Percentiles rank a stretch among this genome's conserved stretches.
These are phyloP conservation scores for Ceraceosorus guamensis DNA, from an alignment of 1,284 basidiomycete species.

Conservation along the genomic window DNA sequence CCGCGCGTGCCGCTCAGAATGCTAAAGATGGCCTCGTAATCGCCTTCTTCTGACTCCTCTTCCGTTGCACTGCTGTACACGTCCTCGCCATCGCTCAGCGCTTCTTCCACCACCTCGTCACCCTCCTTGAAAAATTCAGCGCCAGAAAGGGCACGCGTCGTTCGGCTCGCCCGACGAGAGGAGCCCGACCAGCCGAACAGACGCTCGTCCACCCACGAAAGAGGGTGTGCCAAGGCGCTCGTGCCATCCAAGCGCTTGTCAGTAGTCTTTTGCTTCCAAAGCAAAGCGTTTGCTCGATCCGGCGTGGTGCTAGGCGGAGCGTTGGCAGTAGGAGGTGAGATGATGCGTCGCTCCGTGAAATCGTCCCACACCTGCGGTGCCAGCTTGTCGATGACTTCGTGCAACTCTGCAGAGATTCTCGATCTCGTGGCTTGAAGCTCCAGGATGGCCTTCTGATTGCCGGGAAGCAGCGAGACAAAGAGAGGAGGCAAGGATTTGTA, in stretches of 20 bases:
- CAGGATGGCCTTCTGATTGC: conserved; percentile 77
- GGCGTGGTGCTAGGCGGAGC: conserved; percentile 28
- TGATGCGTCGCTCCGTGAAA: conserved; percentile 40
- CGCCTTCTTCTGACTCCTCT: conserved; percentile 36
- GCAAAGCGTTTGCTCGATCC: conserved; percentile 17
- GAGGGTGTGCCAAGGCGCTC: conserved; percentile 37
- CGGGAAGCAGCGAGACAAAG: conserved; percentile 80
- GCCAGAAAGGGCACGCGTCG: conserved; percentile 14
- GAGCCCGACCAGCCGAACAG: conserved; percentile 70
- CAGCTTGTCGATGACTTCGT: conserved; percentile 75
- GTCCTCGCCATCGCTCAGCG: conserved; percentile 18
- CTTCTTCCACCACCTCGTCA: conserved; percentile 14
- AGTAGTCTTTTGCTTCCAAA: conserved; percentile 27
- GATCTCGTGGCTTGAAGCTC: conserved; percentile 72
- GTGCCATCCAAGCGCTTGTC: not conserved
- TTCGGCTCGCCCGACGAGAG: conserved; percentile 9
- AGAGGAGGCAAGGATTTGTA: conserved; percentile 93
- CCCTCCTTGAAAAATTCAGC: conserved; percentile 11
- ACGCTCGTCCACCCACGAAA: conserved; percentile 76
- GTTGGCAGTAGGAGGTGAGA: conserved; percentile 19
- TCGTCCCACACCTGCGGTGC: conserved; percentile 45
- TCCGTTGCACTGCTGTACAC: conserved; percentile 17
- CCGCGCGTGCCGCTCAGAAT: conserved; percentile 27
- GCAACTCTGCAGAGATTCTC: conserved; percentile 76
- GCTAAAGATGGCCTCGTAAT: conserved; percentile 43